These are phyloP conservation scores for Eucalyptus decipiens DNA, from an alignment of 345 rosid genomes.

Conservation along the genomic window DNA sequence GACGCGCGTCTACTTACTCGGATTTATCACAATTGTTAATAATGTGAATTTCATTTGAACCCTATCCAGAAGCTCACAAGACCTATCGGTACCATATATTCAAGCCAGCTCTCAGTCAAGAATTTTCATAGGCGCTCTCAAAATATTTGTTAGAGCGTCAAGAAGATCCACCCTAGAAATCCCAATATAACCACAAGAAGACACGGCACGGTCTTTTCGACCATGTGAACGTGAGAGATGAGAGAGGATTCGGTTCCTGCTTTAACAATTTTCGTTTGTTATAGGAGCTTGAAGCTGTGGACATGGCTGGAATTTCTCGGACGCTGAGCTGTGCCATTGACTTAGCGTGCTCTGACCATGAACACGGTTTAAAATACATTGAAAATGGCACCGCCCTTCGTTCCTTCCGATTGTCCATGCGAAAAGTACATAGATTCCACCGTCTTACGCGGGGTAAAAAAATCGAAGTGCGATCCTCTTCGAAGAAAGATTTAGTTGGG, in stretches of 20 bases:
- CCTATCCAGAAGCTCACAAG: neutral
- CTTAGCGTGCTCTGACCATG: neutral
- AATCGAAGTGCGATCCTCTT: too few relatives aligned
- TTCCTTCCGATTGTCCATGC: neutral
- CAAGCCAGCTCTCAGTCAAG: neutral
- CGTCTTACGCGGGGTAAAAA: too few relatives aligned
- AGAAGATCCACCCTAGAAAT: neutral
- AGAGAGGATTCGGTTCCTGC: neutral
- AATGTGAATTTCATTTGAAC: neutral
- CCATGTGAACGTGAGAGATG: neutral
- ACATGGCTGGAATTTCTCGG: neutral
- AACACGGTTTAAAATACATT: neutral
- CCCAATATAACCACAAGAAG: neutral
- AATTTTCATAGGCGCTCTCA: neutral
- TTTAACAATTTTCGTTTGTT: neutral
- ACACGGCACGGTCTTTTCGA: neutral
- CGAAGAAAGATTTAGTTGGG: too few relatives aligned
- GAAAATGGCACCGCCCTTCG: neutral
- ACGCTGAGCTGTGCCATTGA: neutral
- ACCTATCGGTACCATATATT: neutral
- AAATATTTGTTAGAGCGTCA: neutral
- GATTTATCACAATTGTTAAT: neutral
- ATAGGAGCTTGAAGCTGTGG: neutral
- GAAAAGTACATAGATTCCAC: neutral
- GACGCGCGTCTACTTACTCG: neutral